Evolutionary conservation across 192 early-diverging fungal genomes (phyloP), one percentile per base, ranked within the genome.

Genomic region (Geranomyces michiganensis): DNA sequence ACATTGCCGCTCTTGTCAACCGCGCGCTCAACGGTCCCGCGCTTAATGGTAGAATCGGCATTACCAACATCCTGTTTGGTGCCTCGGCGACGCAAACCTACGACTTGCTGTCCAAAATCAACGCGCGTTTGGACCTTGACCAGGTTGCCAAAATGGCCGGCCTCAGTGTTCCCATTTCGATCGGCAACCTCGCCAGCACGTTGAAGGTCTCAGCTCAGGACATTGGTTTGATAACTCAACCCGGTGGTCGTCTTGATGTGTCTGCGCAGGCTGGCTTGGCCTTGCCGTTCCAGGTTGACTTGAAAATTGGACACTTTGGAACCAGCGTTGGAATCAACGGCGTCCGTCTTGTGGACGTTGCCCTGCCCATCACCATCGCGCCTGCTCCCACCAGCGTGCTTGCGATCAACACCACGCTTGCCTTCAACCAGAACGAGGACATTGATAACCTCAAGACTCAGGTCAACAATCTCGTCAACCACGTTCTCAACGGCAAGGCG

Each of bases 391-490:
- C 65, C 10, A 45, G n/a, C 62, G 21, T 17, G 15, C 29, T 66
- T 4, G 65, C 17, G 21, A 32, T 67, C 32, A 69, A 68, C 47
- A 41, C 67, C 26, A 69, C 66, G 29, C 14, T 51, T 13, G 36
- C 72, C 36, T 75, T 68, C 33, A 55, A 75, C 65, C 33, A 46
- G 43, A 47, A 24, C 17, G 58, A 56, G 24, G 30, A 62, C 26
- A 27, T 64, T n/a, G 44, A 45, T 1, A 24, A 17, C 12, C 27
- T 64, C 33, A 62, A 64, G 41, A 29, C 15, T 7, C 26, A 72
- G 14, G 45, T 72, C 47, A 72, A 72, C 70, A 72, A 32, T 27
- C 24, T 72, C 29, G 70, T 72, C 13, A 64, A 72, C 70, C 41
- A 36, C 29, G 62, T 72, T 56, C 56, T 72, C 3, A 64, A 33